These are phyloP conservation scores for Elaeis guineensis DNA, from an alignment of 176 grass and related monocot species.

Conservation along the genomic window DNA sequence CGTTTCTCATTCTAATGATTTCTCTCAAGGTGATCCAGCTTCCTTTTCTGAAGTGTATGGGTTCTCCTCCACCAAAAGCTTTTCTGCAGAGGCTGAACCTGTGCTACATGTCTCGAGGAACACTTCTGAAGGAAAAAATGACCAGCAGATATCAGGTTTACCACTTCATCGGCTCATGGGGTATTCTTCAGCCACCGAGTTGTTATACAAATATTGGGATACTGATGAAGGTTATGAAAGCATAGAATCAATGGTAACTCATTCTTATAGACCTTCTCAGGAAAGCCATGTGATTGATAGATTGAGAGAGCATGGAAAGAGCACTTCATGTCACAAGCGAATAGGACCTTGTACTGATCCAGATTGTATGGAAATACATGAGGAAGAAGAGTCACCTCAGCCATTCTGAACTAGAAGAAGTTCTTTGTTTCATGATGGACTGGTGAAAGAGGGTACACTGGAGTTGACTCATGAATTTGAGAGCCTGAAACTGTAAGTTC, in stretches of 20 bases:
- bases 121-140: not conserved
- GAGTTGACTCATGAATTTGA: too few relatives aligned
- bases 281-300: not conserved
- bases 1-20: slow-evolving; percentile 23
- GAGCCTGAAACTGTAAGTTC: too few relatives aligned
- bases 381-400: too few relatives aligned
- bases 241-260: not conserved
- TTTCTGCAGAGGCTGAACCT: slow-evolving; percentile 24
- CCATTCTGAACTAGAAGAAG: too few relatives aligned
- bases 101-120: slow-evolving; percentile 21
- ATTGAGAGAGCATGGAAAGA: slow-evolving; percentile 24
- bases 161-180: slow-evolving; percentile 88
- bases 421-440: too few relatives aligned
- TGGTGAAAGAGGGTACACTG: too few relatives aligned
- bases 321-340: not conserved
- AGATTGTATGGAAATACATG: too few relatives aligned
- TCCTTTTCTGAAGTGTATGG: slow-evolving; percentile 29
- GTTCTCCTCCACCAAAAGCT: slow-evolving; percentile 42
- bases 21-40: slow-evolving; percentile 22
- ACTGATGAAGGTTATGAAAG: slow-evolving; percentile 13
- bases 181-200: slow-evolving; percentile 82
- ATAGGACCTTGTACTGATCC: too few relatives aligned
- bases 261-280: not conserved
- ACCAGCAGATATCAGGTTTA: slow-evolving; percentile 25
- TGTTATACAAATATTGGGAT: slow-evolving; percentile 37